phyloP scores from a whole-genome alignment of 345 rosid species.

The Carallia pectinifolia region DNA sequence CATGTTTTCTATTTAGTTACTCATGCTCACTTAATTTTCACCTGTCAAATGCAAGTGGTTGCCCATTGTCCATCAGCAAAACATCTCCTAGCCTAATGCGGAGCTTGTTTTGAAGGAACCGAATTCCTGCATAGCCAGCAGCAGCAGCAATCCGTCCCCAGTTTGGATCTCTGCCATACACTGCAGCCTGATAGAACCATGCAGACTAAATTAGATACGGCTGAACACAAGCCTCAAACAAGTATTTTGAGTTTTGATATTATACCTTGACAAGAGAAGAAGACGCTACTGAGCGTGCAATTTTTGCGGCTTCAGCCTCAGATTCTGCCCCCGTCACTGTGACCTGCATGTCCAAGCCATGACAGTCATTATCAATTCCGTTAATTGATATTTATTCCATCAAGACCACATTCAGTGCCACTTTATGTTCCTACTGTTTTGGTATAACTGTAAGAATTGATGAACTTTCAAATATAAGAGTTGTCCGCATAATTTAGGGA shows the following conservation, averaged over 20 bases:
- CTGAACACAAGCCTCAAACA: constrained; percentile 18
- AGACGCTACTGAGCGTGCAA: constrained; percentile 90
- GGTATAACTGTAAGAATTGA: not conserved
- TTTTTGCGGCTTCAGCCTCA: constrained; percentile 78
- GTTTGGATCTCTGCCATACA: constrained; percentile 93
- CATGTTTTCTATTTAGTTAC: not conserved
- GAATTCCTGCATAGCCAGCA: constrained; percentile 80
- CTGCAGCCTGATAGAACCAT: constrained; percentile 67
- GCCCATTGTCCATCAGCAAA: constrained; percentile 86
- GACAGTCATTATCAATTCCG: too few species aligned
- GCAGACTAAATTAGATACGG: constrained; percentile 18
- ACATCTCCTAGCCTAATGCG: constrained; percentile 70
- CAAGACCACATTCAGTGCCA: not conserved
- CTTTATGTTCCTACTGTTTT: not conserved
- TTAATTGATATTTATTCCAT: not conserved
- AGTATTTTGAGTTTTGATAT: constrained; percentile 10
- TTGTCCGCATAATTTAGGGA: not conserved
- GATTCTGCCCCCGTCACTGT: constrained; percentile 63
- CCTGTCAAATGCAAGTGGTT: constrained; percentile 89
- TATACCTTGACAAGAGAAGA: constrained; percentile 92
- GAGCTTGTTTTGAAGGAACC: constrained; percentile 58
- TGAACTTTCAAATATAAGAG: not conserved
- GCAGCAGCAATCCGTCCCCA: constrained; percentile 98
- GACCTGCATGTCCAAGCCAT: constrained; percentile 34
- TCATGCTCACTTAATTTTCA: constrained; percentile 11